Evolutionary conservation across 2,329 filamentous ascomycete species (phyloP).

Genomic region (Alternaria sp.): DNA sequence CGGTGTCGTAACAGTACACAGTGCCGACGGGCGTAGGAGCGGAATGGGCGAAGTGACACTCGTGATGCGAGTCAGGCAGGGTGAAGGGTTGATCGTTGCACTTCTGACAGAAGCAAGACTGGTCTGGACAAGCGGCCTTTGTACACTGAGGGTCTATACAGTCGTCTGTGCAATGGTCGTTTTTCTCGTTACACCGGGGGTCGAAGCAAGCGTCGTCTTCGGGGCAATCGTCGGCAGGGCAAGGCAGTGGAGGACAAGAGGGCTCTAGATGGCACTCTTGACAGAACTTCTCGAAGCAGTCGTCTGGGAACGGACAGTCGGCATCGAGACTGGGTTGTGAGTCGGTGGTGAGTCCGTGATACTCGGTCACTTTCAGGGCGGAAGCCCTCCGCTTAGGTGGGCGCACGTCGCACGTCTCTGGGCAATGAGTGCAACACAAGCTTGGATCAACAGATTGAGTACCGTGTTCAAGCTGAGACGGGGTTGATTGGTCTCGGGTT

Average conservation of each 20-base stretch:
- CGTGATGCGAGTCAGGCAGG: conserved; percentile 36
- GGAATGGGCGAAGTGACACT: conserved; percentile 44
- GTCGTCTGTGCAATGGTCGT: conserved; percentile 36
- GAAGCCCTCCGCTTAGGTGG: conserved; percentile 45
- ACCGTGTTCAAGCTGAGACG: conserved; percentile 1
- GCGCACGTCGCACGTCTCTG: conserved; percentile 25
- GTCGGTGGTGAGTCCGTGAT: conserved; percentile 30
- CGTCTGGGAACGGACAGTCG: conserved; percentile 43
- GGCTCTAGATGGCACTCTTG: conserved; percentile 43
- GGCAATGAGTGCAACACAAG: conserved; percentile 36
- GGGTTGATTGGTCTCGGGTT: conserved; percentile 5
- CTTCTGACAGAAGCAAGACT: conserved; percentile 44
- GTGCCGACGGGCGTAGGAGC: conserved; percentile 37
- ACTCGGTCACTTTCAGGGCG: conserved; percentile 37
- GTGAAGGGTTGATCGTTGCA: conserved; percentile 42
- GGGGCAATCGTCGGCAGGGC: conserved; percentile 32
- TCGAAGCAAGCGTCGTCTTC: conserved; percentile 45
- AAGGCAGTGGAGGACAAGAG: conserved; percentile 36
- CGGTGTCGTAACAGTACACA: conserved; percentile 44
- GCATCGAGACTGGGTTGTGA: conserved; percentile 18
- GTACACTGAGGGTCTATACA: conserved; percentile 46
- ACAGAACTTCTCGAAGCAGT: conserved; percentile 45
- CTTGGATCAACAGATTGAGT: conserved; percentile 19
- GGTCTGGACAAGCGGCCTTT: conserved; percentile 36
- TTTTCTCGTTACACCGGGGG: conserved; percentile 40